A percentile compares a stretch with the other conserved stretches of the same genome.
phyloP scores from a whole-genome alignment of 441 rosid species.

The Omphalea diandra region DNA sequence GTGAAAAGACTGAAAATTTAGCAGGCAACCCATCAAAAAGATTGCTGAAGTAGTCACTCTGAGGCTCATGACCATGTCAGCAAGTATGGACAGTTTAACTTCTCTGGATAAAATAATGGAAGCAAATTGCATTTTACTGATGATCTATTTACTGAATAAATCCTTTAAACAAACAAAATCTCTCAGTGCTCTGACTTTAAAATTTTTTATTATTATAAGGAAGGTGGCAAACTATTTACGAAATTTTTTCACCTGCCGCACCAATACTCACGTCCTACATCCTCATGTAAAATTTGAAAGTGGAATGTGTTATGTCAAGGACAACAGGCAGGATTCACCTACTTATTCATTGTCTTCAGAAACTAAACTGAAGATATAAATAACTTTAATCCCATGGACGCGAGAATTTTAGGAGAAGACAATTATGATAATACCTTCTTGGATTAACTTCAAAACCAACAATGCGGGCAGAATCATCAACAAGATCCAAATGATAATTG shows the following conservation, averaged over 20 bases:
- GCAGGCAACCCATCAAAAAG: background rate
- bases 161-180: background rate
- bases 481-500: conserved; percentile 68
- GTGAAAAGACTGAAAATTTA: background rate
- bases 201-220: background rate
- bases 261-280: background rate
- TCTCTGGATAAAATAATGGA: background rate
- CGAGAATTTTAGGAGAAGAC: too few species aligned
- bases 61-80: background rate
- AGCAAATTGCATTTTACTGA: background rate
- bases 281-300: background rate
- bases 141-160: background rate
- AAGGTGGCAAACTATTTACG: background rate
- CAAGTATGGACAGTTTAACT: background rate
- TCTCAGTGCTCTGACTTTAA: background rate
- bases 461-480: conserved; percentile 69
- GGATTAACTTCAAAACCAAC: conserved; percentile 90
- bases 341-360: too few species aligned
- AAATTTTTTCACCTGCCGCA: background rate
- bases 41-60: background rate
- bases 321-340: too few species aligned
- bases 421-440: too few species aligned
- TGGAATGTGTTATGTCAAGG: too few species aligned
- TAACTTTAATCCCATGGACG: too few species aligned
- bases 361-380: too few species aligned